Evolutionary conservation across 768 basidiomycete genomes (phyloP).

Genomic region (Gelatoporia subvermispora): DNA sequence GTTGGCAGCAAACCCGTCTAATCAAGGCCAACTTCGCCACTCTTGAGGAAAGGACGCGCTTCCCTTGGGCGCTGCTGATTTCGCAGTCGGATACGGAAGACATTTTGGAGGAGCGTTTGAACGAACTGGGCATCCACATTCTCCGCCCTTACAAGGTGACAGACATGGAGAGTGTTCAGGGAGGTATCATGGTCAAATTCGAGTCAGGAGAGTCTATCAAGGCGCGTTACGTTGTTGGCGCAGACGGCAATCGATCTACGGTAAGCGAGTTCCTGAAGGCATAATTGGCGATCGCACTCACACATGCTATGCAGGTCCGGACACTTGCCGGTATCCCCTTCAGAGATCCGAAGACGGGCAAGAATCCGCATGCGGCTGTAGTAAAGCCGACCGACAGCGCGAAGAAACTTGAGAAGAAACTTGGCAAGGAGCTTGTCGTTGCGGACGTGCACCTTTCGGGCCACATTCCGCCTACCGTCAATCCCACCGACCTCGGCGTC

Average conservation of each 20-base stretch:
- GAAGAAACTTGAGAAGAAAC: too few species aligned
- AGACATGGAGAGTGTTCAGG: constrained; percentile 28
- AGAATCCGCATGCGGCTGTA: constrained; percentile 14
- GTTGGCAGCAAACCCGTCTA: too few species aligned
- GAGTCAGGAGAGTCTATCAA: constrained; percentile 40
- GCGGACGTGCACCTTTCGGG: constrained; percentile 41
- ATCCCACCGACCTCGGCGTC: constrained; percentile 22
- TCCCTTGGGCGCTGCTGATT: constrained; percentile 37
- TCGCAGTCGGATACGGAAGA: constrained; percentile 43
- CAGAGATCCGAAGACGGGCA: constrained; percentile 34
- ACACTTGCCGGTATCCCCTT: constrained; percentile 36
- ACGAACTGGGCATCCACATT: constrained; percentile 28
- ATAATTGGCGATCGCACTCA: background rate
- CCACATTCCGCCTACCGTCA: constrained; percentile 18
- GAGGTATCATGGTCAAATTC: constrained; percentile 31
- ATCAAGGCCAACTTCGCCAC: constrained; percentile 24
- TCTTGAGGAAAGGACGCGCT: constrained; percentile 37
- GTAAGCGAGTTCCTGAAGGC: constrained; percentile 25
- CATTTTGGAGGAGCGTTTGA: constrained; percentile 31
- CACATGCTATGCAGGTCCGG: constrained; percentile 33
- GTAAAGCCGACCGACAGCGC: constrained; percentile 28
- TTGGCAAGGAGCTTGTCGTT: constrained; percentile 26
- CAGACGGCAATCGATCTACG: constrained; percentile 44
- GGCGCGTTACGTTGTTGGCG: constrained; percentile 44
- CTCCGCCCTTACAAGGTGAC: constrained; percentile 35